Conservation (phyloP, 768 basidiomycete genomes). For the Hirschioporus abietinus region DNA sequence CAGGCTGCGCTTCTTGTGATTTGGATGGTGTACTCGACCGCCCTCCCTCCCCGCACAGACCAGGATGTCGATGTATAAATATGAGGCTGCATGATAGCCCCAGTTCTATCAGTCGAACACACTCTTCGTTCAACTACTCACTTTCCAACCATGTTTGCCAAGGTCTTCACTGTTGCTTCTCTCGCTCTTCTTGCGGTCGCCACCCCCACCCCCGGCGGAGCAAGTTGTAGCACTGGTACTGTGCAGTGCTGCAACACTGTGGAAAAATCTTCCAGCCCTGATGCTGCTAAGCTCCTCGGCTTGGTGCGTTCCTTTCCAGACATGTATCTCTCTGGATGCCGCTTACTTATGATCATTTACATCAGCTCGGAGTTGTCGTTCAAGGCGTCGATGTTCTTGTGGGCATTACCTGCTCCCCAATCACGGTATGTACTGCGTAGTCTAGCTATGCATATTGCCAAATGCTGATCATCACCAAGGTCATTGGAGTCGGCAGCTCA, state of each 20-base stretch:
- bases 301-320: not conserved
- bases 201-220: constrained; percentile 7
- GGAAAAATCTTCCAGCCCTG: constrained; percentile 8
- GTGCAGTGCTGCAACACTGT: constrained; percentile 18
- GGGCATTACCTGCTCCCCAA: constrained; percentile 20
- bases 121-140: not conserved
- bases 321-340: not conserved
- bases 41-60: not conserved
- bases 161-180: constrained; percentile 1
- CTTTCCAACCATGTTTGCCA: not conserved
- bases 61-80: not conserved
- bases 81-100: not conserved
- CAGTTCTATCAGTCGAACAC: not conserved
- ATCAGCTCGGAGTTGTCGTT: not conserved
- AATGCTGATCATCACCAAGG: constrained; percentile 4
- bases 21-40: not conserved
- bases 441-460: too few species aligned
- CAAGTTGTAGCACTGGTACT: constrained; percentile 17
- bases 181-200: constrained; percentile 5
- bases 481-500: constrained; percentile 14
- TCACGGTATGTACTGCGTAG: constrained; percentile 6
- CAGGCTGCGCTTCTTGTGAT: not conserved
- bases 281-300: not conserved
- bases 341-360: not conserved
- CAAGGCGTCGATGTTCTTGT: constrained; percentile 11